Evolutionary conservation across 768 basidiomycete genomes (phyloP), one percentile per base, ranked within the genome.

Genomic region (Lactarius tabidus): DNA sequence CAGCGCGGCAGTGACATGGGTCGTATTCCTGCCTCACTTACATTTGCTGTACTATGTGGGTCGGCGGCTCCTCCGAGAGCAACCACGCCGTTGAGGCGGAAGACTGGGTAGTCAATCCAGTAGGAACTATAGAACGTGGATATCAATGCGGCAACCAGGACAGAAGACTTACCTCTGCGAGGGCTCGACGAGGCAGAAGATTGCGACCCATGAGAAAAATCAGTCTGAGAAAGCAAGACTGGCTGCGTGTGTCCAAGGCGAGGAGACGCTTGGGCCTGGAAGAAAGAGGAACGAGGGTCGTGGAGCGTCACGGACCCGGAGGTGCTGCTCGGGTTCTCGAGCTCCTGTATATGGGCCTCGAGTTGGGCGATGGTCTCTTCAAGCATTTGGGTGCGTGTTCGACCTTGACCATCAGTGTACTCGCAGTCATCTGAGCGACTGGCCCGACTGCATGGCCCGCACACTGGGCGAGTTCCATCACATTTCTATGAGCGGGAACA

Each of bases 391-490:
- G 84, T 87, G 63, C 85, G 77, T 29, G 86, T 82, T 65, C 85
- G 80, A 59, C 79, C 79, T 55, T 81, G 82, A 5, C 84, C 84
- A 69, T 88, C 87, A 6, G 83, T 78, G 72, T 87, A 89, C 74
- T 88, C 86, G 72, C 87, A 89, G n/a, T 85, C 84, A 55, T 87
- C 86, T 41, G 80, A 79, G 62, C 85, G 83, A 39, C 85, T 83
- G 43, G 83, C 81, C 9, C 78, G 75, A 39, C 76, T 72, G 75
- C 87, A 89, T 48, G 83, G 86, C 1, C 85, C 84, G 71, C 87
- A 89, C n/a, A 81, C 75, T 2, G 87, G 88, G 67, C 83, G 84
- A 2, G 72, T 70, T 20, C 86, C 86, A 68, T 89, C 87, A 64
- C 87, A 89, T 81, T 83, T 87, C 87, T 85, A 61, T 12, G n/a